Conservation (phyloP, 2,329 filamentous ascomycete species). For the Exserohilum turcica region DNA sequence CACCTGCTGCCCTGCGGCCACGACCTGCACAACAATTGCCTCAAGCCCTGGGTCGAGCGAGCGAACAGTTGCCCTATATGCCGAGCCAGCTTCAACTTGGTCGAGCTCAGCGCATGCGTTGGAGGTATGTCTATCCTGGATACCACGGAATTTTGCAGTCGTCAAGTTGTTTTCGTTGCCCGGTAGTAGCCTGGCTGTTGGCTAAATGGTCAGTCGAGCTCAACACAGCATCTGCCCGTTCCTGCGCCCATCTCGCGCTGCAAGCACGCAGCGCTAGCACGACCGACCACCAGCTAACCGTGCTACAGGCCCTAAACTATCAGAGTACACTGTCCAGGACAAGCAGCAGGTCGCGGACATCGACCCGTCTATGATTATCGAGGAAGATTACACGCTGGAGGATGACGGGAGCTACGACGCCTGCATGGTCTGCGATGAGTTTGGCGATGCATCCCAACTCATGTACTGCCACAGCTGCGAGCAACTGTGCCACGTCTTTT, state of each 20-base stretch:
- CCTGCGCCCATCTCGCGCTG: constrained; percentile 9
- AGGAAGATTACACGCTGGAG: constrained; percentile 65
- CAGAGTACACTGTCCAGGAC: constrained; percentile 72
- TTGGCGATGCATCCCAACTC: constrained; percentile 81
- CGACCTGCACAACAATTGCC: constrained; percentile 87
- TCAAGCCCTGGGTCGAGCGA: constrained; percentile 93
- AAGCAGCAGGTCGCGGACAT: constrained; percentile 90
- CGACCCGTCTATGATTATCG: constrained; percentile 77
- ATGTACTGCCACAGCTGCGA: constrained; percentile 93
- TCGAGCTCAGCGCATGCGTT: constrained; percentile 79
- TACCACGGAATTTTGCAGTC: constrained; percentile 20
- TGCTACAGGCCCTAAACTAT: constrained; percentile 58
- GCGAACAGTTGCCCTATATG: constrained; percentile 99
- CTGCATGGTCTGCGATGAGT: constrained; percentile 82
- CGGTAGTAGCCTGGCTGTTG: constrained; percentile 25
- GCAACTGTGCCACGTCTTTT: constrained; percentile 88
- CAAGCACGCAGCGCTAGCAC: constrained; percentile 9
- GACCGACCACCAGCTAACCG: constrained; percentile 18
- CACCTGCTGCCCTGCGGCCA: constrained; percentile 80
- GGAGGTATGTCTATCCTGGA: constrained; percentile 65
- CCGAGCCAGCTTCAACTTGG: constrained; percentile 85
- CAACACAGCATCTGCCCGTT: constrained; percentile 25
- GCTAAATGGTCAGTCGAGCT: constrained; percentile 41
- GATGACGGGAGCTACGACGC: constrained; percentile 59
- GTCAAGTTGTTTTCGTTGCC: constrained; percentile 24